These are phyloP conservation scores for Fomitopsis palustris DNA, from an alignment of 1,284 basidiomycete genomes.

Conservation along the genomic window DNA sequence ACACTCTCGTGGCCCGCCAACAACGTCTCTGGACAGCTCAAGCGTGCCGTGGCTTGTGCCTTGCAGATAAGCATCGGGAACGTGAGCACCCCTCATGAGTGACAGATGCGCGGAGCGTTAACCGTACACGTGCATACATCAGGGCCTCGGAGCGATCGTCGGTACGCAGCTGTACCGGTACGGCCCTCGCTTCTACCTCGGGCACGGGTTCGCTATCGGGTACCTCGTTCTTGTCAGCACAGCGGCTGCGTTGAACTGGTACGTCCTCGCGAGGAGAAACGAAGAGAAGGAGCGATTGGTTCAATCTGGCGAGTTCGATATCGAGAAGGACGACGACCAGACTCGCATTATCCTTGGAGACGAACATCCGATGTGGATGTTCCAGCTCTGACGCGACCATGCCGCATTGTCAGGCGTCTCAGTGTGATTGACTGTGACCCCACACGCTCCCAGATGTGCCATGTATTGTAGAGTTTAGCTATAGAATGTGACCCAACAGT, in stretches of 20 bases:
- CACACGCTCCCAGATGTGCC: no score
- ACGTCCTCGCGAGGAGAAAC: constrained; percentile 7
- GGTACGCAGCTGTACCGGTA: constrained; percentile 11
- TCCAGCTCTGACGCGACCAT: constrained; percentile 1
- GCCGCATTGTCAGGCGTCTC: no score
- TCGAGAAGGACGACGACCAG: constrained; percentile 2
- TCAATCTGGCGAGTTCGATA: neutral
- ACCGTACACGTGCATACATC: neutral
- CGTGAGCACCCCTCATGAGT: neutral
- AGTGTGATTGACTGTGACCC: no score
- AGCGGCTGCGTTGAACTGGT: constrained; percentile 7
- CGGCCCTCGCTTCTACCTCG: constrained; percentile 9
- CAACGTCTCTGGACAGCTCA: constrained; percentile 70
- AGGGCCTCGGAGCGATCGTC: constrained; percentile 9
- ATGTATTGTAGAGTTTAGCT: no score
- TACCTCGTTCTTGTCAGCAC: constrained; percentile 4
- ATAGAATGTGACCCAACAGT: no score
- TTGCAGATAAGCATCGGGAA: constrained; percentile 70
- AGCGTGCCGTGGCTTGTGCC: constrained; percentile 61
- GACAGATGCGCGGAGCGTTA: neutral
- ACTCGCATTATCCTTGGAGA: constrained; percentile 7
- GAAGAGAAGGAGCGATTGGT: constrained; percentile 6
- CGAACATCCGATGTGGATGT: constrained; percentile 10
- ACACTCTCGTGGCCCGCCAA: constrained; percentile 64
- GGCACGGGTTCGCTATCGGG: constrained; percentile 10